Evolutionary conservation across 768 basidiomycete genomes (phyloP), one percentile per base, ranked within the genome.

Genomic region (Hortiboletus flavorubellus): DNA sequence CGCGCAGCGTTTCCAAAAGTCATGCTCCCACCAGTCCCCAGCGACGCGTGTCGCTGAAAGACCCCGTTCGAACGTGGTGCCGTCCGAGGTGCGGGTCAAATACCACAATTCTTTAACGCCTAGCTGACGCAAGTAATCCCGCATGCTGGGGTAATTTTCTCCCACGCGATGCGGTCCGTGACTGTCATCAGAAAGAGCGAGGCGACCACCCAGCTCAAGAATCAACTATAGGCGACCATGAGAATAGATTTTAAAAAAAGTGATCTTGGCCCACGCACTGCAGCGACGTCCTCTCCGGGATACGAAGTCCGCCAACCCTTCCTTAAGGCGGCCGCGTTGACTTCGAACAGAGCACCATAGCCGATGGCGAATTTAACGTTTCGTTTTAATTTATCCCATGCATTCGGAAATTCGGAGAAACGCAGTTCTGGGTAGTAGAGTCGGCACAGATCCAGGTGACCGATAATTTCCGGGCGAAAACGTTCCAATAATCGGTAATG

Each of bases 141-240:
- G 76, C 58, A 89, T 70, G 18, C 80, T 77, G 51, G 74, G 65
- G 63, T 98, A 99, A 70, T 98, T 93, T 54, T 93, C 76, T 0
- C 93, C 94, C 51, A 98, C 93, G 9, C 84, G 84, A 31, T 84
- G 82, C 2, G 93, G 89, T 1, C 92, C 93, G 64, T 99, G 97
- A 49, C 94, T 95, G 73, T 98, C 97, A 68, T 98, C 97, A 6
- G 96, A 98, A 29, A 99, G 78, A 18, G 87, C 81, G 59, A 97
- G 83, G 23, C 83, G 82, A 3, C 95, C 97, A 10, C 80, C 82
- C 46, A 78, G 70, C 41, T 77, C 66, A n/a, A 83, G 61, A 53
- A 98, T 89, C 23, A 88, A 64, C 96, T 98, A 66, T 30, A 50
- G 14, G 45, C 35, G 33, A 37, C 46, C 55, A 62, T 52, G 51